Conservation (phyloP, 2,329 filamentous ascomycete species). For the Drechslerella dactyloides region DNA sequence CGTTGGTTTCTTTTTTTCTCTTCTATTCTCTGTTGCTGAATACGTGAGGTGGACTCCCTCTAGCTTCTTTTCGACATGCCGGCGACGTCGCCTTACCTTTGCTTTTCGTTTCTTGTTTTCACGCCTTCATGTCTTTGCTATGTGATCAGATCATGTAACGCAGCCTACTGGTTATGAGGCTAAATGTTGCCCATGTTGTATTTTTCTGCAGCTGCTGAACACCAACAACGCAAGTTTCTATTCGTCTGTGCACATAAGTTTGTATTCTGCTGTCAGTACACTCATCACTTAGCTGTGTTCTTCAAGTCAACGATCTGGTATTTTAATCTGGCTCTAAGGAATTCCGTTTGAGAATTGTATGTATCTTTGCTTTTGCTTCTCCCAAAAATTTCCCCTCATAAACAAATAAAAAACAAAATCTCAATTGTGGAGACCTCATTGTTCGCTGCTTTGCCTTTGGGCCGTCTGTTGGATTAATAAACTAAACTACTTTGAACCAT, state of each 20-base stretch:
- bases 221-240: slow-evolving; percentile 42
- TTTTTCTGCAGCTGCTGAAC: slow-evolving; percentile 41
- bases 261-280: slow-evolving; percentile 8
- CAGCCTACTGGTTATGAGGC: neutral
- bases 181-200: slow-evolving; percentile 49
- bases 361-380: neutral
- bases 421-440: neutral
- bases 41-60: slow-evolving; percentile 46
- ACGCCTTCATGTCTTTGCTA: slow-evolving; percentile 33
- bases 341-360: neutral
- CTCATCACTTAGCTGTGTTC: slow-evolving; percentile 7
- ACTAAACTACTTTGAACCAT: neutral
- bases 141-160: slow-evolving; percentile 22
- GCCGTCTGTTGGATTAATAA: neutral
- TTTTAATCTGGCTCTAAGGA: slow-evolving; percentile 25
- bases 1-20: slow-evolving; percentile 23
- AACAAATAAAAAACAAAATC: neutral
- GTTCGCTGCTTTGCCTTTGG: neutral
- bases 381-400: neutral
- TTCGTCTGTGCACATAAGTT: slow-evolving; percentile 16
- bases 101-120: slow-evolving; percentile 4
- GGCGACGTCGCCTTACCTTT: slow-evolving; percentile 34
- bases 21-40: slow-evolving; percentile 10
- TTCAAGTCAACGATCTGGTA: slow-evolving; percentile 20
- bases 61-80: slow-evolving; percentile 29